Percentiles rank a stretch among this genome's conserved stretches.
phyloP scores from a whole-genome alignment of 2,329 filamentous ascomycete species.

The Xenoacremonium recifei region DNA sequence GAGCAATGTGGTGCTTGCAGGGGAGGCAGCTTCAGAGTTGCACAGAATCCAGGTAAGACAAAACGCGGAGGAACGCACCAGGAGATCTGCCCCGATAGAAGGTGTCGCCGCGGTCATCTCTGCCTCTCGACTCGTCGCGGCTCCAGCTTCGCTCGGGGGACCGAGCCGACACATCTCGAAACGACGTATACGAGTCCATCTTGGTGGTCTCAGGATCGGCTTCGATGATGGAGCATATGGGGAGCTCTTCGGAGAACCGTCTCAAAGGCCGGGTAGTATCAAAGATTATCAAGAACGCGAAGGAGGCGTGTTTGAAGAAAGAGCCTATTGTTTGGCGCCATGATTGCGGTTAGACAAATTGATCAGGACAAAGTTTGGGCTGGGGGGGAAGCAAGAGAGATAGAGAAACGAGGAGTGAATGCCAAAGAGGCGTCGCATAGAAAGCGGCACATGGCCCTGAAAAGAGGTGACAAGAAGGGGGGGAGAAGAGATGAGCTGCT shows the following conservation, averaged over 20 bases:
- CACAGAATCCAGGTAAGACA: neutral
- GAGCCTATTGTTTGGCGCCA: conserved; percentile 50
- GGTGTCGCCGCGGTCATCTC: conserved; percentile 55
- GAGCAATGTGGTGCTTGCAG: neutral
- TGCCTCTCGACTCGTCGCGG: conserved; percentile 51
- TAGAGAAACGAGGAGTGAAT: conserved; percentile 20
- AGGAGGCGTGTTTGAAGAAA: conserved; percentile 24
- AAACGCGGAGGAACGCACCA: conserved; percentile 50
- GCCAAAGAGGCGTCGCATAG: conserved; percentile 27
- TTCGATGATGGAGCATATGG: conserved; percentile 15
- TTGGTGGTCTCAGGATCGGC: conserved; percentile 12
- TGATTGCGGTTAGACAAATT: conserved; percentile 56
- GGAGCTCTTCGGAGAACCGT: conserved; percentile 4
- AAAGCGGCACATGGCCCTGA: conserved; percentile 13
- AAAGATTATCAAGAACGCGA: conserved; percentile 21
- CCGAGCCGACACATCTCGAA: conserved; percentile 50
- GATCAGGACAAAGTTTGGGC: conserved; percentile 36
- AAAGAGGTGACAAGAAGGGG: conserved; percentile 8
- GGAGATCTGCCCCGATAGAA: conserved; percentile 69
- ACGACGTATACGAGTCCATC: conserved; percentile 57
- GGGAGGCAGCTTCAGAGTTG: too few relatives aligned
- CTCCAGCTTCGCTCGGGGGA: conserved; percentile 56
- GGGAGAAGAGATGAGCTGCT: conserved; percentile 11
- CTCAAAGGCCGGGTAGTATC: conserved; percentile 9
- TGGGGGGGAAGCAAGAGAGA: conserved; percentile 17